Base-by-base conservation (phyloP, 331 rosid genomes). In the Arachis monticola region DNA sequence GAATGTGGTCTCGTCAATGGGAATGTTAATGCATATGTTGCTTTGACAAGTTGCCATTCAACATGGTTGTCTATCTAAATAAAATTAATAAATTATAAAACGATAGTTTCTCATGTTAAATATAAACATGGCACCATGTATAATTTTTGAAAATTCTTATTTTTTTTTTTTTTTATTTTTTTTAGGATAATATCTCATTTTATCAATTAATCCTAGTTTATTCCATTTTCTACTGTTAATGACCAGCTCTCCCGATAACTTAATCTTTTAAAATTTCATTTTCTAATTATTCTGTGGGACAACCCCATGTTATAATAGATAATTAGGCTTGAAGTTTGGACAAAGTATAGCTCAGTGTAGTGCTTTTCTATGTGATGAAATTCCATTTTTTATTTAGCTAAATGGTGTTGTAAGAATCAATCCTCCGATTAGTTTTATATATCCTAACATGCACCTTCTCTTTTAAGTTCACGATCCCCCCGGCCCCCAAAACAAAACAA, bases 201-300 rank as follows among this genome's bases (percentile, higher is more conserved):
- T 8, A 32, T 4, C 48, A 11, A 38, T 64, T 77, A 13, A 30
- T 59, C 35, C 31, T 66, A 35, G 32, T 63, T 62, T 74, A 8
- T 69, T 75, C 58, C n/a, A 6, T 58, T 58, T 46, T 11, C 27
- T 27, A 10, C 42, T 55, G 10, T 41, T 11, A 53, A 31, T 60
- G 50, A 30, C 79, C 45, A 74, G 30, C 53, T 64, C 72, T 64
- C 5, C 72, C 13, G 51, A 22, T 64, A 42, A 3, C 7, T 22
- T 44, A 22, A 22, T 60, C 12, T 78, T 55, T 64, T 31, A n/a
- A n/a, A n/a, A n/a, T n/a, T 14, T 40, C 3, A 11, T 17, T 8
- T 8, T 22, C 3, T 30, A 59, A 44, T 6, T 53, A 10, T 48
- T 67, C 46, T 42, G 57, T 30, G 55, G 7, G 7, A 52, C 11